These are phyloP conservation scores for Candida golubevii DNA, from an alignment of 805 yeast species.

Conservation along the genomic window DNA sequence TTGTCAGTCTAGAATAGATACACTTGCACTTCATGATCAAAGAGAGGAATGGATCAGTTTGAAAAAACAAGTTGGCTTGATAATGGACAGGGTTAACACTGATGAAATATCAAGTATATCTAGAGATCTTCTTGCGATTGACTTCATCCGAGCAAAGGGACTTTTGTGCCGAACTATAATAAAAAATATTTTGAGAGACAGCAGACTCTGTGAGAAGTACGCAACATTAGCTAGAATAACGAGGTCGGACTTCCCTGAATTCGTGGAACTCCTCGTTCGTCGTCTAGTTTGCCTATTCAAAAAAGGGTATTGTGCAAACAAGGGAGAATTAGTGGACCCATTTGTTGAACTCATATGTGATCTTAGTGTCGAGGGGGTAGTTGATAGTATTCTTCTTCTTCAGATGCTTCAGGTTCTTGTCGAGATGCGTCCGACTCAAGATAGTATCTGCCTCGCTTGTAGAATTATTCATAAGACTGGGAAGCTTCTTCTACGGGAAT, in stretches of 20 bases:
- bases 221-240: constrained; percentile 57
- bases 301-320: constrained; percentile 33
- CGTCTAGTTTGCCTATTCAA: constrained; percentile 59
- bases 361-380: constrained; percentile 58
- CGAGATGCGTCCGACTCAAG: constrained; percentile 44
- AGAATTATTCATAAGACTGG: constrained; percentile 39
- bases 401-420: constrained; percentile 34
- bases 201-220: constrained; percentile 42
- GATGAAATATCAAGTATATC: constrained; percentile 26
- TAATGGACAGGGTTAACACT: constrained; percentile 42
- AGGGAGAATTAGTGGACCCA: constrained; percentile 37
- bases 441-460: constrained; percentile 52
- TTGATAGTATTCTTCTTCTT: constrained; percentile 28
- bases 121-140: constrained; percentile 49
- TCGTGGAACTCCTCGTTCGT: constrained; percentile 55
- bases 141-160: constrained; percentile 60
- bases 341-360: constrained; percentile 53
- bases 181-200: constrained; percentile 45
- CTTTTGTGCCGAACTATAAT: constrained; percentile 54
- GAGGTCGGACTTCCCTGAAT: constrained; percentile 62
- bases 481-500: constrained; percentile 5
- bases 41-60: constrained; percentile 53
- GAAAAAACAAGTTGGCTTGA: constrained; percentile 43
- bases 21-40: constrained; percentile 31
- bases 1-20: background rate